Percentiles rank a stretch among this genome's conserved stretches.
phyloP scores from a whole-genome alignment of 2,329 filamentous ascomycete genomes.

The Rhynchosporium graminicola region DNA sequence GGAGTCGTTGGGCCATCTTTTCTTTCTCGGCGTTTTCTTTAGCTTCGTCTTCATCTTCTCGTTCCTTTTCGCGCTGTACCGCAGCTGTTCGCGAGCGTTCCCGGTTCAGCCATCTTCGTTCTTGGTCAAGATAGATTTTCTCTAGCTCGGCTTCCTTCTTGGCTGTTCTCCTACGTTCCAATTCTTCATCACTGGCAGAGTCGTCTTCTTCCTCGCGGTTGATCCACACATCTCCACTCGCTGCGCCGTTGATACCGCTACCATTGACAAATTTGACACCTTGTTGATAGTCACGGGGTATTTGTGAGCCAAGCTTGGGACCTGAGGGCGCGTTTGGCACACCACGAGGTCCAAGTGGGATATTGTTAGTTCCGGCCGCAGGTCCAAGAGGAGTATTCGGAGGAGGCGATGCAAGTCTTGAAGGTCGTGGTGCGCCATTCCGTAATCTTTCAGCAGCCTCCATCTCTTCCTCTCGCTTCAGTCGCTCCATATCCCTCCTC shows the following conservation, averaged over 20 bases:
- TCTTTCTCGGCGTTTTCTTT: slow-evolving; percentile 64
- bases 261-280: slow-evolving; percentile 83
- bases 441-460: slow-evolving; percentile 81
- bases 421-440: slow-evolving; percentile 64
- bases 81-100: slow-evolving; percentile 83
- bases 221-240: slow-evolving; percentile 48
- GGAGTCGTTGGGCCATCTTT: slow-evolving; percentile 69
- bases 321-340: slow-evolving; percentile 75
- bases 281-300: slow-evolving; percentile 72
- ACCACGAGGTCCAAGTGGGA: slow-evolving; percentile 73
- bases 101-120: slow-evolving; percentile 87
- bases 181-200: slow-evolving; percentile 82
- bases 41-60: slow-evolving; percentile 74
- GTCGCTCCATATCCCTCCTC: slow-evolving; percentile 81
- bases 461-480: slow-evolving; percentile 87
- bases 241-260: slow-evolving; percentile 62
- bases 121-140: slow-evolving; percentile 79
- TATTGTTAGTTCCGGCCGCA: slow-evolving; percentile 66
- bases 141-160: slow-evolving; percentile 77
- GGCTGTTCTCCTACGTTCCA: slow-evolving; percentile 69
- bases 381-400: slow-evolving; percentile 55
- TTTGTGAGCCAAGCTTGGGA: slow-evolving; percentile 62
- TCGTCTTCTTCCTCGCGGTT: slow-evolving; percentile 82
- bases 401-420: slow-evolving; percentile 71
- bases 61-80: slow-evolving; percentile 78